A percentile compares a stretch with the other conserved stretches of the same genome.
Conservation (phyloP, 2,329 filamentous ascomycete genomes). For the Davidsoniella virescens region DNA sequence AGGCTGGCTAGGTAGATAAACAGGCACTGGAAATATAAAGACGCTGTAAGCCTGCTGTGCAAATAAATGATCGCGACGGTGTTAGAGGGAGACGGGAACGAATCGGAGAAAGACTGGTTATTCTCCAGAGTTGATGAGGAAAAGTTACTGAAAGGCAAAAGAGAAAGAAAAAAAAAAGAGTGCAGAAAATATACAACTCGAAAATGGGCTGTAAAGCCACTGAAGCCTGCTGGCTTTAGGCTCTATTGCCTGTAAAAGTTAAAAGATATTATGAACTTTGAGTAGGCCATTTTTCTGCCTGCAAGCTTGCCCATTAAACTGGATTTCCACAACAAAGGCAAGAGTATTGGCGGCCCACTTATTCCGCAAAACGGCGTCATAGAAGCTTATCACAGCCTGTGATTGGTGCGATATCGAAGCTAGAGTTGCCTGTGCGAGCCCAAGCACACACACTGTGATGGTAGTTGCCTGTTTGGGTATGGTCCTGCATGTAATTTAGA, state of each 20-base stretch:
- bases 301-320: too few relatives aligned
- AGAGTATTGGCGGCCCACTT: background rate
- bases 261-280: too few relatives aligned
- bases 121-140: background rate
- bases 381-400: background rate
- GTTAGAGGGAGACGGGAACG: background rate
- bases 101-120: background rate
- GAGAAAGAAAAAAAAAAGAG: background rate
- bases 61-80: background rate
- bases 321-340: background rate
- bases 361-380: constrained; percentile 7
- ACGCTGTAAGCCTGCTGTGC: too few relatives aligned
- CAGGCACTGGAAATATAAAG: background rate
- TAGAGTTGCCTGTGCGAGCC: background rate
- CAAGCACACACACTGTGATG: background rate
- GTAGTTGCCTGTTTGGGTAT: constrained; percentile 12
- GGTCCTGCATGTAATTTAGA: background rate
- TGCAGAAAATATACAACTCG: background rate
- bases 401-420: constrained; percentile 3
- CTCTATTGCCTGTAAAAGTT: too few relatives aligned
- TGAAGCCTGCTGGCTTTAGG: too few relatives aligned
- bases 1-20: too few relatives aligned
- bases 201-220: too few relatives aligned
- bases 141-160: background rate
- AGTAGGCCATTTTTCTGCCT: too few relatives aligned